These are phyloP conservation scores for Claviceps lovelessii DNA, from an alignment of 2,329 filamentous ascomycete species.

Conservation along the genomic window DNA sequence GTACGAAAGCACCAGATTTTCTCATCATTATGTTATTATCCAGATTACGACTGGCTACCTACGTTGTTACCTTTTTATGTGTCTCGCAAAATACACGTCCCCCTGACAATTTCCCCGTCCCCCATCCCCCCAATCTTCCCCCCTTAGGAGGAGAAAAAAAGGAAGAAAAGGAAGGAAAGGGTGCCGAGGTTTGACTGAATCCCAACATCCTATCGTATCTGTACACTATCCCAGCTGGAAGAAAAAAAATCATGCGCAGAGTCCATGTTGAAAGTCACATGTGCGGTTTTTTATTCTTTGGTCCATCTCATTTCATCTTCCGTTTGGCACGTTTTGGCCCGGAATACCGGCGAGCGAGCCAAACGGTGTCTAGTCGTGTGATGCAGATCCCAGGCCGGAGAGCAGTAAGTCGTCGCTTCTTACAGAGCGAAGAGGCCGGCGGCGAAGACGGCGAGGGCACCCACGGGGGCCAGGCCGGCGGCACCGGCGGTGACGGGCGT, in stretches of 20 bases:
- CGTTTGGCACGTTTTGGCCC: too few species aligned
- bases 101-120: background rate
- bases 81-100: conserved; percentile 7
- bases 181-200: conserved; percentile 2
- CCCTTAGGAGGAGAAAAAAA: too few species aligned
- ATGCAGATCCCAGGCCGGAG: background rate
- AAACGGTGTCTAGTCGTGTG: background rate
- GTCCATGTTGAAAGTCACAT: background rate
- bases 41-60: conserved; percentile 8
- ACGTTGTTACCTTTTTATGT: background rate
- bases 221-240: background rate
- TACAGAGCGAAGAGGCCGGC: conserved; percentile 24
- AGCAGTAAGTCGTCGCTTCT: conserved; percentile 3
- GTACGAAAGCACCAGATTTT: background rate
- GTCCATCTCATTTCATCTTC: too few species aligned
- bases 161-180: background rate
- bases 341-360: too few species aligned
- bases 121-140: background rate
- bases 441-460: conserved; percentile 19
- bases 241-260: background rate
- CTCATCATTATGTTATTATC: conserved; percentile 10
- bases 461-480: conserved; percentile 17
- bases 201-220: background rate
- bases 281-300: too few species aligned
- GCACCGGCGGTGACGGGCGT: conserved; percentile 15